Evolutionary conservation across 495 filamentous ascomycete species (phyloP), one percentile per base, ranked within the genome.

Genomic region (Tirmania nivea): DNA sequence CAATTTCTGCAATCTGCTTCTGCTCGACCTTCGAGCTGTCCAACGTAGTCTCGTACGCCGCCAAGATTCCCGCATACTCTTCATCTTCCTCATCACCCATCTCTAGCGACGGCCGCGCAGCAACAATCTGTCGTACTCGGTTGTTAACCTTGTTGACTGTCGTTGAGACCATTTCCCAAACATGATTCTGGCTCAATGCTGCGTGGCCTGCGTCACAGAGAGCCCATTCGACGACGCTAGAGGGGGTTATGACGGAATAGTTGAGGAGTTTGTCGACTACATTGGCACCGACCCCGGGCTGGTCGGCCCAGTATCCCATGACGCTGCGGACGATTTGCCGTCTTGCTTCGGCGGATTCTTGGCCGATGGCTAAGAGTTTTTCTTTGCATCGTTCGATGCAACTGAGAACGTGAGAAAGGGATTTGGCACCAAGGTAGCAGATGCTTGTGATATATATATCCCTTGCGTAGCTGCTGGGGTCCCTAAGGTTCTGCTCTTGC

Each of bases 181-280:
- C 70, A 68, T 88, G 78, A 0, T 78, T 69, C 57, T 79, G 73
- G 17, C 79, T 71, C 16, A 99, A 78, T 1, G 78, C 75, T 21
- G 76, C 73, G 25, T 84, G 86, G 34, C 78, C 73, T 49, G 75
- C 69, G 55, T 81, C 75, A 34, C 74, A 68, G 3, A 96, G 67
- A 1, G 83, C 86, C 92, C 92, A 99, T 62, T 89, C 77, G 55
- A 94, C 73, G 45, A 99, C 87, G 34, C 77, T 77, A 35, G 75
- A 66, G 0, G 90, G 90, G 10, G 77, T 82, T 8, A 99, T 73
- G 56, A 99, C 92, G 36, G 83, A 86, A 70, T 96, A 99, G 65
- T 99, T 99, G 31, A 99, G 80, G 4, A 99, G 73, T 69, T 94
- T 96, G 71, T 99, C 90, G 53, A 96, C 75, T 60, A 99, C 88